Conservation (phyloP, 345 rosid species). For the Rhizophora mangle region DNA sequence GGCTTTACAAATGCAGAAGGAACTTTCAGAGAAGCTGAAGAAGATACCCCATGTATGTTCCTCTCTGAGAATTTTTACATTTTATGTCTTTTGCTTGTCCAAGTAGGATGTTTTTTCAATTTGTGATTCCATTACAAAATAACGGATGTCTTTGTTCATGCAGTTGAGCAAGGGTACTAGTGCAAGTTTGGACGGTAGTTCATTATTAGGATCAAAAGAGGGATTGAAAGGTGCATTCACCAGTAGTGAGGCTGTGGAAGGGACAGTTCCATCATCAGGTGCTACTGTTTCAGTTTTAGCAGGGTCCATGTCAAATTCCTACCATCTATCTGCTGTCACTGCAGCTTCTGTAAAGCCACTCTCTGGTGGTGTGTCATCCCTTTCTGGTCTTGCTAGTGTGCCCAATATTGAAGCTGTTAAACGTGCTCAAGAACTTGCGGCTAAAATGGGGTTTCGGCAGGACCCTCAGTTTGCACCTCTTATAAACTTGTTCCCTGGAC, state of each 20-base stretch:
- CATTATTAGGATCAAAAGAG: conserved; percentile 22
- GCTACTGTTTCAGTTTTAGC: conserved; percentile 28
- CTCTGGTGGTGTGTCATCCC: conserved; percentile 27
- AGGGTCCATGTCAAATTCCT: conserved; percentile 29
- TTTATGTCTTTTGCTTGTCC: neutral
- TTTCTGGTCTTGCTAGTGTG: conserved; percentile 41
- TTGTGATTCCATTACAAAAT: neutral
- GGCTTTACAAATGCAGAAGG: conserved; percentile 69
- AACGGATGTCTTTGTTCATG: conserved; percentile 27
- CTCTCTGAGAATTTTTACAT: neutral
- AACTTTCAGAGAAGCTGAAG: conserved; percentile 60
- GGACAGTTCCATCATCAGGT: conserved; percentile 21
- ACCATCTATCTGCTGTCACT: conserved; percentile 18
- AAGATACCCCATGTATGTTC: conserved; percentile 59
- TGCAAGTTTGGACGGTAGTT: conserved; percentile 40
- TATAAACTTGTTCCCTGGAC: conserved; percentile 76
- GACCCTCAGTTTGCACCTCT: conserved; percentile 71
- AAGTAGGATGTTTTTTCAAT: neutral
- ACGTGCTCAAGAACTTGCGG: conserved; percentile 86
- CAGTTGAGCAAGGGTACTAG: conserved; percentile 51
- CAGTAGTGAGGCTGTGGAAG: conserved; percentile 22
- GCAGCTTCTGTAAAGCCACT: conserved; percentile 36
- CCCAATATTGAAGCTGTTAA: conserved; percentile 78
- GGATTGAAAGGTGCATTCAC: conserved; percentile 14
- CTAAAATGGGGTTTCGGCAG: conserved; percentile 77